Percentiles rank a stretch among this genome's conserved stretches.
These are phyloP conservation scores for Xerocomellus intermedius DNA, from an alignment of 768 basidiomycete genomes.

Conservation along the genomic window DNA sequence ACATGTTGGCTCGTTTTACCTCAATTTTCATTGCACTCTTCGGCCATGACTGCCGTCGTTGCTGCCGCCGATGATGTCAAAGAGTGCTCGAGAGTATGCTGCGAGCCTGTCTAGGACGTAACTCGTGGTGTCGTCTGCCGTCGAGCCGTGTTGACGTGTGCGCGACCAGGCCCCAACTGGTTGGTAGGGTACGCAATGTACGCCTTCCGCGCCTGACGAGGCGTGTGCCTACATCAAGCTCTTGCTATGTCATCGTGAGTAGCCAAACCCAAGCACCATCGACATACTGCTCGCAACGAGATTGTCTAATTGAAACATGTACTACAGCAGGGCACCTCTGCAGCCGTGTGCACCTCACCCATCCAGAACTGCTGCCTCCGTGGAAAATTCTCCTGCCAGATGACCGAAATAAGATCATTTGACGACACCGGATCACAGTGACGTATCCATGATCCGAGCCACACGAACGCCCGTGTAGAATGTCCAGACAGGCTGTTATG, in stretches of 20 bases:
- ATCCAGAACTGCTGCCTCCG: neutral
- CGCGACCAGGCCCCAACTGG: neutral
- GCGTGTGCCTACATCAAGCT: neutral
- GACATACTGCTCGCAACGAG: neutral
- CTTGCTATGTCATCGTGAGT: constrained; percentile 7
- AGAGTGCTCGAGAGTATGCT: neutral
- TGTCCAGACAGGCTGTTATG: no score
- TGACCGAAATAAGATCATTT: no score
- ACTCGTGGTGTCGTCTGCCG: neutral
- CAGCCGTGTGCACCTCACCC: neutral
- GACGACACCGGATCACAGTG: no score
- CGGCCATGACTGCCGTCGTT: neutral
- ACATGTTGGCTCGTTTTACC: constrained; percentile 1
- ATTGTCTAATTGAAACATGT: neutral
- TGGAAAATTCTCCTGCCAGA: no score
- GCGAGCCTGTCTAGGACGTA: neutral
- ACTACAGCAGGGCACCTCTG: neutral
- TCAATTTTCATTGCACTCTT: neutral
- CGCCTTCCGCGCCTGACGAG: neutral
- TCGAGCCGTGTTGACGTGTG: neutral
- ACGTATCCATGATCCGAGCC: no score
- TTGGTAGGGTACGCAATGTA: neutral
- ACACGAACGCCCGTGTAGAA: no score
- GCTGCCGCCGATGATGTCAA: neutral
- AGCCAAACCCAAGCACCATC: no score